Evolutionary conservation across 805 yeast genomes (phyloP), one percentile per base, ranked within the genome.

Genomic region (Lachancea nothofagi): DNA sequence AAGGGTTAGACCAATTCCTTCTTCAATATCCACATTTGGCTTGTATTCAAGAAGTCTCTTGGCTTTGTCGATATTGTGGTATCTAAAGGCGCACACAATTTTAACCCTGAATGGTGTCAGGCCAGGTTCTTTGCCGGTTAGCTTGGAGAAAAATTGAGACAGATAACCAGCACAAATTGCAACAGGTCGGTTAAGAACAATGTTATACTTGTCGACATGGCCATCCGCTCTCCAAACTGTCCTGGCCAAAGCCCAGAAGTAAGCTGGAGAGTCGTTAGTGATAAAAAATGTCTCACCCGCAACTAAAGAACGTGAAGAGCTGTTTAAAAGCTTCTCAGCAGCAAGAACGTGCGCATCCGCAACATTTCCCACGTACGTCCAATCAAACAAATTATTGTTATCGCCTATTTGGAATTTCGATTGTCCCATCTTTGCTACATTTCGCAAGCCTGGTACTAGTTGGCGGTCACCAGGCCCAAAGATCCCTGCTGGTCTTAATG

Each of bases 401-500:
- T 87, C 94, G 49, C 99, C 98, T 35, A 93, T 71, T 65, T 93
- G 99, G 62, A 86, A 86, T 61, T 83, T 83, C 17, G 93, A 82
- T 62, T 90, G 96, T 7, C 95, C 95, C 40, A 76, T 66, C 43
- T 74, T 73, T 3, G 95, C 88, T 31, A 86, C 96, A 12, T 73
- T 73, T 56, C 96, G 77, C 43, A 93, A 69, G 3, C 95, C 95
- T 9, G 98, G 98, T 33, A 93, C 93, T 55, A 93, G 67, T 61
- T 93, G 99, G 45, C 98, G 77, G 61, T 93, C 98, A 31, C 98
- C 97, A 5, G 97, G 98, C 4, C 98, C 99, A 67, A 93, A 93
- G 34, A 93, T 88, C 28, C 98, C 99, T 1, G 98, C 96, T 1
- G 98, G 98, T 47, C 99, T 76, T 35, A 93, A 64, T 2, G 96